These are phyloP conservation scores for Exserohilum rostratum DNA, from an alignment of 2,329 filamentous ascomycete species.

Conservation along the genomic window DNA sequence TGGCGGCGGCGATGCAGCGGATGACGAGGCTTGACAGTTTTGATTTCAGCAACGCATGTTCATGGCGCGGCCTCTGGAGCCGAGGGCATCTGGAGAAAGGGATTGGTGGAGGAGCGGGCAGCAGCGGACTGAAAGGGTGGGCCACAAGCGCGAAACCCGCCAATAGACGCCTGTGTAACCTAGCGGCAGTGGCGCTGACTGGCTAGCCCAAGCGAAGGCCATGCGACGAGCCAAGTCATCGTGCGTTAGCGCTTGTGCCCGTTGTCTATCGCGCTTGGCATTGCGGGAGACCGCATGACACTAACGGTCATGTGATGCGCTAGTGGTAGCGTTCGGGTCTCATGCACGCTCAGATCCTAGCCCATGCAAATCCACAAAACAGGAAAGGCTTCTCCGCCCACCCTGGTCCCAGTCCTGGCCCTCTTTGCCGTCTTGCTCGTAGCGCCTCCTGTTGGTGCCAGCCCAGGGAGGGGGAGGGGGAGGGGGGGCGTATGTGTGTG, in stretches of 20 bases:
- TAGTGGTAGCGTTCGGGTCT: slow-evolving; percentile 3
- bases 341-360: slow-evolving; percentile 16
- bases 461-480: not conserved
- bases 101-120: slow-evolving; percentile 15
- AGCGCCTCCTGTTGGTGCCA: slow-evolving; percentile 20
- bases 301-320: slow-evolving; percentile 27
- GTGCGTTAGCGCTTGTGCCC: slow-evolving; percentile 25
- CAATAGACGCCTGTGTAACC: slow-evolving; percentile 32
- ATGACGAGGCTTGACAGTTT: slow-evolving; percentile 19
- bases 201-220: slow-evolving; percentile 25
- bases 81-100: slow-evolving; percentile 7
- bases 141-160: slow-evolving; percentile 28
- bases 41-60: slow-evolving; percentile 20
- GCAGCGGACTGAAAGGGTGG: slow-evolving; percentile 10
- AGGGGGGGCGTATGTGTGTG: not conserved
- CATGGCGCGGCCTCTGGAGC: slow-evolving; percentile 23
- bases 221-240: slow-evolving; percentile 15
- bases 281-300: slow-evolving; percentile 26
- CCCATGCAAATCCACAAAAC: slow-evolving; percentile 10
- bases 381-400: slow-evolving; percentile 11
- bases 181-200: slow-evolving; percentile 23
- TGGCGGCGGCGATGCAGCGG: slow-evolving; percentile 14
- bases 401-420: slow-evolving; percentile 27
- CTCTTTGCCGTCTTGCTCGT: slow-evolving; percentile 21
- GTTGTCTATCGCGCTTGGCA: slow-evolving; percentile 6